These are phyloP conservation scores for Nymphaea thermarum DNA, from an alignment of 164 flowering plant species.

Conservation along the genomic window DNA sequence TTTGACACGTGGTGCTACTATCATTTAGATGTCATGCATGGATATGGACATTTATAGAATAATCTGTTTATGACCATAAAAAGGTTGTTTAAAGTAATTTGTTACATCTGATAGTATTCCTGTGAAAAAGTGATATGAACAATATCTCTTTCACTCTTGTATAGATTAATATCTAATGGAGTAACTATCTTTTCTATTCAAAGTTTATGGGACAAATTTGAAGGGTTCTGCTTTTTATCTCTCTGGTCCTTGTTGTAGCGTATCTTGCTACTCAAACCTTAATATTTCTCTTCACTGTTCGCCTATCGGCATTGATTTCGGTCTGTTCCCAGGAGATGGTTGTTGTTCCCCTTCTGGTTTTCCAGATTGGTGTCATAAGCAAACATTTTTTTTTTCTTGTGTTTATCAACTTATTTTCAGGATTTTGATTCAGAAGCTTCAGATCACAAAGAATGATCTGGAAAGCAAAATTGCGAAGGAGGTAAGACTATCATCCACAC, in stretches of 20 bases:
- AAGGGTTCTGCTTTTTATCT: too few species aligned
- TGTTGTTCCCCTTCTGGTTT: not conserved
- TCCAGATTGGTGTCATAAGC: not conserved
- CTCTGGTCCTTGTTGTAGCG: too few species aligned
- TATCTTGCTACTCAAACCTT: too few species aligned
- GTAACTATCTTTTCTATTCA: too few species aligned
- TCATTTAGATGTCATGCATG: not conserved
- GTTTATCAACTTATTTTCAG: conserved; percentile 16
- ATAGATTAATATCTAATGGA: too few species aligned
- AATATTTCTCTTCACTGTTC: too few species aligned
- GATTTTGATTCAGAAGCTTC: conserved; percentile 58
- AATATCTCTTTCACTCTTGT: too few species aligned
- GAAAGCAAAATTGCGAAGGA: conserved; percentile 52
- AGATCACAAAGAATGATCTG: conserved; percentile 41
- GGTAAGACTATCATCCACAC: conserved; percentile 16
- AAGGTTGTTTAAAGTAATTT: not conserved
- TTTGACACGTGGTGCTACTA: not conserved
- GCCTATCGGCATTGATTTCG: too few species aligned
- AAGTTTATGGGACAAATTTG: too few species aligned
- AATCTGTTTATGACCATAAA: not conserved
- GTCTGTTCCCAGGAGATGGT: not conserved
- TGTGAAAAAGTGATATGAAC: too few species aligned
- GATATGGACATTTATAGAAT: not conserved
- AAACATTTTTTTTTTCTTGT: not conserved
- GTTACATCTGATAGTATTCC: too few species aligned